A percentile compares a stretch with the other conserved stretches of the same genome.
phyloP scores from a whole-genome alignment of 2,329 filamentous ascomycete species.

The Metarhizium album region DNA sequence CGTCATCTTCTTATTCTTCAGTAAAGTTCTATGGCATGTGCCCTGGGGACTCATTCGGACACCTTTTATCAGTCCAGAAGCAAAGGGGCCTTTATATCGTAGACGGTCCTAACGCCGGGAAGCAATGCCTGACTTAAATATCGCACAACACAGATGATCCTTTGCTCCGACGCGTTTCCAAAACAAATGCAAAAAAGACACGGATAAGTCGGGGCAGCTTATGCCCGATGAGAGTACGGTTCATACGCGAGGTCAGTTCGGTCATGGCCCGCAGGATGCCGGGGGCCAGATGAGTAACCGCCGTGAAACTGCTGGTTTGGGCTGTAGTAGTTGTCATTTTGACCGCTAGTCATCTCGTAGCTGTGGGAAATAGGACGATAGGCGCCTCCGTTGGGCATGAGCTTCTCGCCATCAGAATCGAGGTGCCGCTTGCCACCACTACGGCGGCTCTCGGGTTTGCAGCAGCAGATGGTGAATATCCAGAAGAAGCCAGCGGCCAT shows the following conservation, averaged over 20 bases:
- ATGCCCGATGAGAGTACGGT: conserved; percentile 50
- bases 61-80: background rate
- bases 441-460: conserved; percentile 40
- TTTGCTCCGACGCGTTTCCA: background rate
- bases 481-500: conserved; percentile 76
- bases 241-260: conserved; percentile 49
- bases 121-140: background rate
- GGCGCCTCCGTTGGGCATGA: conserved; percentile 27
- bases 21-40: too few relatives aligned
- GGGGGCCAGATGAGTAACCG: conserved; percentile 15
- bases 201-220: conserved; percentile 13
- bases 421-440: conserved; percentile 20
- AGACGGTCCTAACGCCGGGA: background rate
- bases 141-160: background rate
- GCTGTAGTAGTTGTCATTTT: conserved; percentile 22
- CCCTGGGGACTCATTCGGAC: background rate
- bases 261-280: conserved; percentile 29
- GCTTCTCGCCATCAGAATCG: conserved; percentile 38
- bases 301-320: conserved; percentile 10
- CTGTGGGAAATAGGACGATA: conserved; percentile 25
- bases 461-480: conserved; percentile 87
- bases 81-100: background rate
- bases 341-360: conserved; percentile 25
- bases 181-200: background rate
- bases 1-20: too few relatives aligned